Percentiles rank a stretch among this genome's conserved stretches.
phyloP scores from a whole-genome alignment of 1,284 basidiomycete species.

The Ustilago bromivora region DNA sequence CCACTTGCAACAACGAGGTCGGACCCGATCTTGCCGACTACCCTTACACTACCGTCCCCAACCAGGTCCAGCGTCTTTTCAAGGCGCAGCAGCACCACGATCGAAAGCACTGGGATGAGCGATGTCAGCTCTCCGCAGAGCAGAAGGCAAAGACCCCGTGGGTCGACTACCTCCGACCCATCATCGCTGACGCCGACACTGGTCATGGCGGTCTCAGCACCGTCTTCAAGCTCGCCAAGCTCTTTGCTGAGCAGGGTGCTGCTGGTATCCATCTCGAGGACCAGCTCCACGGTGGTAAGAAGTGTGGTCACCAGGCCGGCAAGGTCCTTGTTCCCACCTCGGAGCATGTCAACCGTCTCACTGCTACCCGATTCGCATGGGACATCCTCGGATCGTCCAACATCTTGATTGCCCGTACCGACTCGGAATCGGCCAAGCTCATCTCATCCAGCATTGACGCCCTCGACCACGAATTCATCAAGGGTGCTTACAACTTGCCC shows the following conservation, averaged over 20 bases:
- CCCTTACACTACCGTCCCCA: slow-evolving; percentile 93
- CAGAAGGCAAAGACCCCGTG: slow-evolving; percentile 66
- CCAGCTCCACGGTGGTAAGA: slow-evolving; percentile 69
- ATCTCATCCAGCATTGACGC: slow-evolving; percentile 85
- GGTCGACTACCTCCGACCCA: slow-evolving; percentile 68
- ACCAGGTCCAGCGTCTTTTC: slow-evolving; percentile 72
- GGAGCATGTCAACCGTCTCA: slow-evolving; percentile 84
- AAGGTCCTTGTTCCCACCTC: slow-evolving; percentile 91
- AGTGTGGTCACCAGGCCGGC: slow-evolving; percentile 90
- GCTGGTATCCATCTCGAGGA: slow-evolving; percentile 68
- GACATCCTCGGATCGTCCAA: slow-evolving; percentile 88
- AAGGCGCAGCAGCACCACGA: slow-evolving; percentile 69
- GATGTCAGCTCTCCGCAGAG: slow-evolving; percentile 57
- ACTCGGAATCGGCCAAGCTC: slow-evolving; percentile 88
- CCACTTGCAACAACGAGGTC: slow-evolving; percentile 91
- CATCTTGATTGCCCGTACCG: slow-evolving; percentile 89
- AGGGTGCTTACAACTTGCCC: slow-evolving; percentile 66
- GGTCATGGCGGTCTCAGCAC: slow-evolving; percentile 68
- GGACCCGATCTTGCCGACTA: slow-evolving; percentile 96
- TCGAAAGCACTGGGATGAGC: slow-evolving; percentile 68
- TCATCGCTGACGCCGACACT: slow-evolving; percentile 69
- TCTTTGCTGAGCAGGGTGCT: slow-evolving; percentile 71
- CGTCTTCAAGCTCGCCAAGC: slow-evolving; percentile 68
- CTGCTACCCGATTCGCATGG: slow-evolving; percentile 86
- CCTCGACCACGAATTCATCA: slow-evolving; percentile 74